phyloP scores from a whole-genome alignment of 148 eudicot species.

The Fagopyrum tataricum region DNA sequence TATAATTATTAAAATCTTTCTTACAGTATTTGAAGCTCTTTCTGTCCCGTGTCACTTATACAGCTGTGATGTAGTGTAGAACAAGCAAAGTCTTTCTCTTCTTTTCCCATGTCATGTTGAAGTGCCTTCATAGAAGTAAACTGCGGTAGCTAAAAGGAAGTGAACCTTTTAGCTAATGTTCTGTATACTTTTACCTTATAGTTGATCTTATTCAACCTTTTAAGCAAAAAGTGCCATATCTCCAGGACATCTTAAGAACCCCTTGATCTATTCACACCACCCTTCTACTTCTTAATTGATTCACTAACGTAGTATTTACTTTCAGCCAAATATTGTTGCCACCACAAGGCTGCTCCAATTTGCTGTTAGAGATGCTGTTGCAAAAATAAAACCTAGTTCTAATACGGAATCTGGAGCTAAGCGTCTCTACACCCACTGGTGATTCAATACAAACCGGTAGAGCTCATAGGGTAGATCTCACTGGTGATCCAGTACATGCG shows the following conservation, averaged over 20 bases:
- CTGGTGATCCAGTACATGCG: constrained; percentile 30
- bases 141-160: too few relatives aligned
- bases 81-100: background rate
- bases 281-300: background rate
- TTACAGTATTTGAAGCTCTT: background rate
- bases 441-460: constrained; percentile 30
- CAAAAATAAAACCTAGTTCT: constrained; percentile 44
- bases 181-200: background rate
- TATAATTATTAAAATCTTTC: background rate
- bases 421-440: constrained; percentile 54
- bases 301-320: background rate
- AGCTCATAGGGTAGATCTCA: constrained; percentile 26
- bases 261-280: background rate
- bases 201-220: background rate
- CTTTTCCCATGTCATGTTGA: background rate
- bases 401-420: constrained; percentile 53
- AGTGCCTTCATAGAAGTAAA: background rate
- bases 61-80: background rate
- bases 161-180: background rate
- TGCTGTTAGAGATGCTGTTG: constrained; percentile 93
- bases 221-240: background rate
- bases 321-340: constrained; percentile 40
- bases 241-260: background rate
- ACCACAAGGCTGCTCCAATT: constrained; percentile 78
- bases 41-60: background rate